phyloP scores from a whole-genome alignment of 352 stramenopile genomes.

The Plasmopara halstedii region DNA sequence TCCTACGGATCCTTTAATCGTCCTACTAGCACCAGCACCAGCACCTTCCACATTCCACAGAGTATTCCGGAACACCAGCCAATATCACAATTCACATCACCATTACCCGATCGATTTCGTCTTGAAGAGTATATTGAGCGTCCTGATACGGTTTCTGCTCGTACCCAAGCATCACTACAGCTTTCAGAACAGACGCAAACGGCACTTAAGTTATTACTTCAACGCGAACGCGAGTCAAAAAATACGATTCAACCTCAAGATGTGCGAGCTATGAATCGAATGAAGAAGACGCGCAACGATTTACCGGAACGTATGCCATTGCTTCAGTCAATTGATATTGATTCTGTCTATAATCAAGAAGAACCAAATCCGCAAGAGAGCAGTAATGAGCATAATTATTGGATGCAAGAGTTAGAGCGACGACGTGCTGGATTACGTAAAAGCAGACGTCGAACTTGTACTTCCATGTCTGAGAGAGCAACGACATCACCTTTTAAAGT shows the following conservation, averaged over 20 bases:
- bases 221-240: slow-evolving; percentile 9
- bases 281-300: slow-evolving; percentile 15
- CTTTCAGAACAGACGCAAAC: slow-evolving; percentile 19
- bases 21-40: slow-evolving; percentile 9
- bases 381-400: slow-evolving; percentile 55
- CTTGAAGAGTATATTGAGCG: slow-evolving; percentile 26
- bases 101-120: slow-evolving; percentile 15
- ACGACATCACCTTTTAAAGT: slow-evolving; percentile 45
- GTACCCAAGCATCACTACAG: slow-evolving; percentile 18
- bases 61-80: slow-evolving; percentile 72
- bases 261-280: slow-evolving; percentile 15
- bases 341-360: slow-evolving; percentile 18
- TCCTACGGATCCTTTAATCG: slow-evolving; percentile 63
- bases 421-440: slow-evolving; percentile 27
- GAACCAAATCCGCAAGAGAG: slow-evolving; percentile 31
- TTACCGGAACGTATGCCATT: slow-evolving; percentile 22
- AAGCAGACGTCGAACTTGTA: slow-evolving; percentile 31
- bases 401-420: slow-evolving; percentile 62
- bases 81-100: slow-evolving; percentile 52
- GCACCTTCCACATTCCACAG: slow-evolving; percentile 54
- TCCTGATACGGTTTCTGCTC: slow-evolving; percentile 18
- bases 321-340: slow-evolving; percentile 13
- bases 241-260: slow-evolving; percentile 3
- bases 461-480: slow-evolving; percentile 28
- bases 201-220: slow-evolving; percentile 30